Evolutionary conservation across 495 filamentous ascomycete genomes (phyloP), one percentile per base, ranked within the genome.

Genomic region (Penicillium psychrofluorescens): DNA sequence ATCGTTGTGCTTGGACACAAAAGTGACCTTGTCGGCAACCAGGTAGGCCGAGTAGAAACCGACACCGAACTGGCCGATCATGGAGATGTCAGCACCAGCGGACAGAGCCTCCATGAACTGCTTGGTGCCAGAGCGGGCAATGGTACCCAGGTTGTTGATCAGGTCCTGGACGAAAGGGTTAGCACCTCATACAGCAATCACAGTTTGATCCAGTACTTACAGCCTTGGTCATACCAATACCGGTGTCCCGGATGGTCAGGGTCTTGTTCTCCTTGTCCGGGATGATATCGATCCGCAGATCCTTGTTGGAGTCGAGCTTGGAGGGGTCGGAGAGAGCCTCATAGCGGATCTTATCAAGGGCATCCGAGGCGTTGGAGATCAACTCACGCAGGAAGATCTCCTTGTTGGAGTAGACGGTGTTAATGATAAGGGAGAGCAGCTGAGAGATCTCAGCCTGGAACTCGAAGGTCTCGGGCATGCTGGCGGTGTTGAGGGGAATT

Each of bases 401-500:
- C 82, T 98, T 98, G 81, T 98, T 98, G 52, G 90, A 95, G 83
- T 98, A 98, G 76, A 98, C 92, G 48, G 92, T 97, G 85, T 98
- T 98, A 78, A 98, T 97, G 74, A 98, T 97, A 62, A 98, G 83
- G 50, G 85, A 89, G 63, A 98, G 86, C 42, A 98, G 87, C 88
- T 98, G 92, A 83, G 89, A 95, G 70, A 97, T 97, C 85, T 96
- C 91, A 85, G 90, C 91, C 83, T 98, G 92, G 78, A 98, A 98
- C 83, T 96, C 90, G 76, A 96, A 96, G 47, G 88, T 94, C 77
- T 95, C 86, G 50, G 90, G 69, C 89, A 94, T 92, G 64, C 66
- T 87, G 74, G 68, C 55, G 64, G 62, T 60, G 16, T 22, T 22
- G 22, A 11, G 33, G 33, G 37, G 27, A 36, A 16, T 37, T 40